Percentiles rank a stretch among this genome's conserved stretches.
phyloP scores from a whole-genome alignment of 345 rosid genomes.

The Clarkia xantiana region DNA sequence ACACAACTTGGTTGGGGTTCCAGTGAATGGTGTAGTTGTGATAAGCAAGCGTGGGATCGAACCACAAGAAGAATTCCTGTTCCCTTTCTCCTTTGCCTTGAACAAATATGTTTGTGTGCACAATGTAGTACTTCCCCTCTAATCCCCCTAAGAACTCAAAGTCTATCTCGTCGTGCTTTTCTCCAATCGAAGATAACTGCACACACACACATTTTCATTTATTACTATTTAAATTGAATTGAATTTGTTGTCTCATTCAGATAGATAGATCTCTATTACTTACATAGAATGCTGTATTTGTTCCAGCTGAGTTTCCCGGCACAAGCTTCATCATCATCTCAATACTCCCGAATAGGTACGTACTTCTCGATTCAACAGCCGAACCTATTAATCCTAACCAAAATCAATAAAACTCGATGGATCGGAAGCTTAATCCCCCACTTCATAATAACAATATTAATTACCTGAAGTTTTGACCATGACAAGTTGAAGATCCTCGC shows the following conservation, averaged over 20 bases:
- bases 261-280: too few species aligned
- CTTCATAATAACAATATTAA: too few species aligned
- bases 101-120: constrained; percentile 54
- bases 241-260: too few species aligned
- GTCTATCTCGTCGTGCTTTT: constrained; percentile 56
- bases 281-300: constrained; percentile 12
- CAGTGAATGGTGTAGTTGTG: constrained; percentile 62
- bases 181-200: constrained; percentile 46
- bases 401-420: too few species aligned
- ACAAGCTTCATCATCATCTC: constrained; percentile 14
- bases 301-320: constrained; percentile 12
- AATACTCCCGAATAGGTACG: constrained; percentile 9
- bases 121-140: constrained; percentile 48
- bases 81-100: constrained; percentile 45
- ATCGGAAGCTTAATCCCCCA: too few species aligned
- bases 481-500: not conserved
- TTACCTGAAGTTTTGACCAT: not conserved
- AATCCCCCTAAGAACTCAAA: constrained; percentile 61
- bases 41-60: constrained; percentile 36
- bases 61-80: constrained; percentile 20
- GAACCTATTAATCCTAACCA: constrained; percentile 6
- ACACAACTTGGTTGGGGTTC: constrained; percentile 17
- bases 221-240: too few species aligned
- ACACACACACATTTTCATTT: constrained; percentile 3
- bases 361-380: constrained; percentile 7